Conservation (phyloP, 2,329 filamentous ascomycete genomes). For the Ceratocystis ficicola region DNA sequence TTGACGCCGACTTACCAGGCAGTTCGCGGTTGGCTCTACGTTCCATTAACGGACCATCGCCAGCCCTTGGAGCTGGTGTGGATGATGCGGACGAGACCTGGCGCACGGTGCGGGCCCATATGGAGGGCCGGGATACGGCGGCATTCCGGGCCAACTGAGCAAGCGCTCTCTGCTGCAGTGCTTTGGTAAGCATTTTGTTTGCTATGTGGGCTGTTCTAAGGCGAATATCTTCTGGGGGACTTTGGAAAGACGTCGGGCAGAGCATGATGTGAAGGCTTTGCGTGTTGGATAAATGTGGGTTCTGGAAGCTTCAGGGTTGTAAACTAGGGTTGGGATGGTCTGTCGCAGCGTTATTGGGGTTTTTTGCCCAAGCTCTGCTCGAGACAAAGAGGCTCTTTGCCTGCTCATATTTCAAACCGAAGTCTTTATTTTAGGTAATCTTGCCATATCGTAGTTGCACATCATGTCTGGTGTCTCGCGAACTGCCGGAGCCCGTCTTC, state of each 20-base stretch:
- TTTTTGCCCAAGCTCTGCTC: no score
- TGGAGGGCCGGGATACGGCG: neutral
- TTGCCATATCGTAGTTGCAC: no score
- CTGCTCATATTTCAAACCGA: no score
- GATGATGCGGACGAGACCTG: conserved; percentile 31
- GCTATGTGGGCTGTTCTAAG: neutral
- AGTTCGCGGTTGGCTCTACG: conserved; percentile 54
- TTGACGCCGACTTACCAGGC: conserved; percentile 37
- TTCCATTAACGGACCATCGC: conserved; percentile 53
- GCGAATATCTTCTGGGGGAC: no score
- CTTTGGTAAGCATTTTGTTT: conserved; percentile 18
- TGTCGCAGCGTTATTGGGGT: neutral
- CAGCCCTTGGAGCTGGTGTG: conserved; percentile 44
- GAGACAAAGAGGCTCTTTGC: no score
- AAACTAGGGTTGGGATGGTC: neutral
- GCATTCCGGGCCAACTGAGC: neutral
- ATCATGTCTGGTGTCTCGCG: neutral
- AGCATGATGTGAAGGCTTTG: neutral
- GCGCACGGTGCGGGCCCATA: conserved; percentile 29
- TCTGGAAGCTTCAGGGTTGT: neutral
- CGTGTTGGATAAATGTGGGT: neutral
- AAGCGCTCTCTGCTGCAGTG: conserved; percentile 16
- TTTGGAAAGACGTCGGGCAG: neutral
- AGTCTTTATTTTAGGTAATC: neutral
- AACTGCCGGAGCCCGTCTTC: conserved; percentile 44